Percentiles rank a stretch among this genome's conserved stretches.
phyloP scores from a whole-genome alignment of 2,329 filamentous ascomycete species.

The Fusarium palustre region DNA sequence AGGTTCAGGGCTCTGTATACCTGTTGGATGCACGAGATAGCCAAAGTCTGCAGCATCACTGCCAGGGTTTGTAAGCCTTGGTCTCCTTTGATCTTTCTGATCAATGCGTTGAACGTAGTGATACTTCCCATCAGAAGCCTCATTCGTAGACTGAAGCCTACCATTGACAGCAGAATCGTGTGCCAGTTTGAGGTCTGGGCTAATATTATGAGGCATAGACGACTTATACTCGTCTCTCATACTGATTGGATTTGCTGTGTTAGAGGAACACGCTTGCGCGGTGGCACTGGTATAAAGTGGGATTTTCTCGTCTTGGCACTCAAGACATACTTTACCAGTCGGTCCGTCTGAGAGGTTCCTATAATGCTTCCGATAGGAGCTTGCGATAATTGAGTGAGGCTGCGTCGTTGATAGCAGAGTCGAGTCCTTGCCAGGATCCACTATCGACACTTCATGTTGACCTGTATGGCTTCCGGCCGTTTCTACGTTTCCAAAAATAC shows the following conservation, averaged over 20 bases:
- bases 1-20: neutral
- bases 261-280: neutral
- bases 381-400: neutral
- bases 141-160: neutral
- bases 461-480: constrained; percentile 5
- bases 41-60: neutral
- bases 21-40: neutral
- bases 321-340: neutral
- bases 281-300: neutral
- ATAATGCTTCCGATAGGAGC: neutral
- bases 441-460: constrained; percentile 40
- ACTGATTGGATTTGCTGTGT: neutral
- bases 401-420: neutral
- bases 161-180: neutral
- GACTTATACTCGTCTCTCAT: neutral
- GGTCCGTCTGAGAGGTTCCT: neutral
- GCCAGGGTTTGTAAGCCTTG: neutral
- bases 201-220: neutral
- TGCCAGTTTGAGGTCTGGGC: neutral
- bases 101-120: constrained; percentile 3
- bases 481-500: neutral
- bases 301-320: neutral
- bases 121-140: constrained; percentile 7
- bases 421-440: constrained; percentile 11
- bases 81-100: neutral